A percentile compares a stretch with the other conserved stretches of the same genome.
These are phyloP conservation scores for Penicillium decumbens DNA, from an alignment of 2,329 filamentous ascomycete species.

Conservation along the genomic window DNA sequence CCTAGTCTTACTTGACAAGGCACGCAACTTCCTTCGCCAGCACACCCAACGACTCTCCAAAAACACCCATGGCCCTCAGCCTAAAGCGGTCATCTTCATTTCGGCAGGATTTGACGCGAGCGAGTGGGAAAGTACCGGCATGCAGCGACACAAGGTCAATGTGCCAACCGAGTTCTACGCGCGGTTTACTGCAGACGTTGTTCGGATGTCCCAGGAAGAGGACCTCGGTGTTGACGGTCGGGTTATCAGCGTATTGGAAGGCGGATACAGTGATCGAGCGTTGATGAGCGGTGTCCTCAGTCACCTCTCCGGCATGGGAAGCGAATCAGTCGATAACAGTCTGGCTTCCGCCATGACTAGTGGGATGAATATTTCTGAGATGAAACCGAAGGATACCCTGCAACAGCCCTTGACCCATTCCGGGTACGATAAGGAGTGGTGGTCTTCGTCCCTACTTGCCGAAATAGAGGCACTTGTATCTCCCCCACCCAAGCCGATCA, in stretches of 20 bases:
- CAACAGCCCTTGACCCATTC: background rate
- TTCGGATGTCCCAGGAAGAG: slow-evolving; percentile 74
- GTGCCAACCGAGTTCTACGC: slow-evolving; percentile 97
- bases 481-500: slow-evolving; percentile 42
- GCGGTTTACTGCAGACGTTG: slow-evolving; percentile 78
- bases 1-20: slow-evolving; percentile 70
- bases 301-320: slow-evolving; percentile 72
- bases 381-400: background rate
- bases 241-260: slow-evolving; percentile 89
- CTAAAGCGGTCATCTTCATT: slow-evolving; percentile 85
- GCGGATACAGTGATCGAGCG: slow-evolving; percentile 91
- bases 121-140: slow-evolving; percentile 84
- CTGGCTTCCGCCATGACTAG: slow-evolving; percentile 58
- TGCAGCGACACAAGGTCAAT: slow-evolving; percentile 94
- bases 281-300: slow-evolving; percentile 83
- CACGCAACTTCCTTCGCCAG: slow-evolving; percentile 66
- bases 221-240: slow-evolving; percentile 73
- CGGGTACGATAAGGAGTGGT: slow-evolving; percentile 67
- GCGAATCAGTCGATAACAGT: slow-evolving; percentile 33
- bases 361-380: slow-evolving; percentile 25
- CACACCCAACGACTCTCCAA: slow-evolving; percentile 64
- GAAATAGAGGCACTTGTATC: slow-evolving; percentile 61
- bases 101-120: slow-evolving; percentile 97
- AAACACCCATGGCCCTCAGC: slow-evolving; percentile 54
- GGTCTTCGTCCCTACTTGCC: slow-evolving; percentile 62